Percentiles rank a stretch among this genome's conserved stretches.
Evolutionary conservation across 1,139 yeast species (phyloP).

Genomic region (Casaregolazyma lundiana): DNA sequence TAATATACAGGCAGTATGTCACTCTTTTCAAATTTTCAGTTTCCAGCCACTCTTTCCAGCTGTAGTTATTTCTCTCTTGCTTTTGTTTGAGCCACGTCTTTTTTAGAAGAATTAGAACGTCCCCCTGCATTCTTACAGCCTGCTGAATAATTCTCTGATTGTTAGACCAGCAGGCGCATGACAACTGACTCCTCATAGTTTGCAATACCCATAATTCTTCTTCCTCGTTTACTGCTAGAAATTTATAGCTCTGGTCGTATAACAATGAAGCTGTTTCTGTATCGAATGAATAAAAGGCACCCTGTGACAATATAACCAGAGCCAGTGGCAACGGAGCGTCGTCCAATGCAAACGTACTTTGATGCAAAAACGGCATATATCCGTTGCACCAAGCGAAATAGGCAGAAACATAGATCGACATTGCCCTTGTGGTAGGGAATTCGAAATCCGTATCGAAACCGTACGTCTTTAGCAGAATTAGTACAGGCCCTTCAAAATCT

Average conservation of each 20-base stretch:
- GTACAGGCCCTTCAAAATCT: neutral
- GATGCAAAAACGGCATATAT: constrained; percentile 2
- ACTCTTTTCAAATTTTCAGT: neutral
- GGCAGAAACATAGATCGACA: constrained; percentile 1
- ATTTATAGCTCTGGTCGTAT: neutral
- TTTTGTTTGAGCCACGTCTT: neutral
- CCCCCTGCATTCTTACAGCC: neutral
- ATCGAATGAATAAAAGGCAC: neutral
- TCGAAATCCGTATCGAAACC: neutral
- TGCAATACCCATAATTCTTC: neutral
- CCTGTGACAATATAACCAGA: neutral
- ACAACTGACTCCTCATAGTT: neutral
- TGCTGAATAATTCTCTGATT: neutral
- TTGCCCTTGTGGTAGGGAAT: neutral
- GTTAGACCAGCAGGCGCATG: neutral
- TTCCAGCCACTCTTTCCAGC: neutral
- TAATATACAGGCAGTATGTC: neutral
- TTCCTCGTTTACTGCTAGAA: neutral
- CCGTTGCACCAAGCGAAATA: neutral
- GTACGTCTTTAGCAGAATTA: neutral
- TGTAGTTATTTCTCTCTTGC: neutral
- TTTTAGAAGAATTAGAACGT: neutral
- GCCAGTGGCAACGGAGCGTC: neutral
- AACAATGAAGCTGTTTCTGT: neutral
- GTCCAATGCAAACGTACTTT: neutral